Evolutionary conservation across 2,329 filamentous ascomycete genomes (phyloP).

Genomic region (Chrysoporthe cubensis): DNA sequence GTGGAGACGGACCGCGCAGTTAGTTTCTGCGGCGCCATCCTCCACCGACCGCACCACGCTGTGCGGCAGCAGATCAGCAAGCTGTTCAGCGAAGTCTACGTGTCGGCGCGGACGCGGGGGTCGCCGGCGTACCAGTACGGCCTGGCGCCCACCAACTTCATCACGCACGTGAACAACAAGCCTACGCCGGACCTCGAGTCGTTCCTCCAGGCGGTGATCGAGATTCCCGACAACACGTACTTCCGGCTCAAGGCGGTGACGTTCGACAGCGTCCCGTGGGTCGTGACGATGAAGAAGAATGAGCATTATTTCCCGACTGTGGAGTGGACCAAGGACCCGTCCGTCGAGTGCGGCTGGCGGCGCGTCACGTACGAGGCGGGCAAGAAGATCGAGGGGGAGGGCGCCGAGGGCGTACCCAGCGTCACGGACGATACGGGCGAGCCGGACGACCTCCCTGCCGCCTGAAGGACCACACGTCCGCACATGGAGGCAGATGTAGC

Average conservation of each 20-base stretch:
- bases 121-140: constrained; percentile 89
- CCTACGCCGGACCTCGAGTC: constrained; percentile 79
- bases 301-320: constrained; percentile 87
- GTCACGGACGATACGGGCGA: constrained; percentile 28
- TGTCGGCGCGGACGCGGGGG: constrained; percentile 82
- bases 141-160: constrained; percentile 94
- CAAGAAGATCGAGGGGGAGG: constrained; percentile 29
- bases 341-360: constrained; percentile 25
- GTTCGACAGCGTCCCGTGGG: constrained; percentile 97
- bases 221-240: constrained; percentile 96
- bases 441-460: constrained; percentile 21
- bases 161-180: constrained; percentile 91
- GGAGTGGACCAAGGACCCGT: constrained; percentile 62
- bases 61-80: constrained; percentile 97
- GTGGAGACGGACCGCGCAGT: constrained; percentile 92
- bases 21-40: constrained; percentile 90
- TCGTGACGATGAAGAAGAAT: constrained; percentile 99
- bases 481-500: not conserved
- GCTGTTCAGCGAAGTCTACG: constrained; percentile 94
- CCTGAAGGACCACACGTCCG: not conserved
- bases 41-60: constrained; percentile 93
- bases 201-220: constrained; percentile 80
- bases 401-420: constrained; percentile 23
- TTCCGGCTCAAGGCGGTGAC: constrained; percentile 97
- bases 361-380: constrained; percentile 29